A percentile compares a stretch with the other conserved stretches of the same genome.
These are phyloP conservation scores for Ogataea trehalophila DNA, from an alignment of 805 yeast genomes.

Conservation along the genomic window DNA sequence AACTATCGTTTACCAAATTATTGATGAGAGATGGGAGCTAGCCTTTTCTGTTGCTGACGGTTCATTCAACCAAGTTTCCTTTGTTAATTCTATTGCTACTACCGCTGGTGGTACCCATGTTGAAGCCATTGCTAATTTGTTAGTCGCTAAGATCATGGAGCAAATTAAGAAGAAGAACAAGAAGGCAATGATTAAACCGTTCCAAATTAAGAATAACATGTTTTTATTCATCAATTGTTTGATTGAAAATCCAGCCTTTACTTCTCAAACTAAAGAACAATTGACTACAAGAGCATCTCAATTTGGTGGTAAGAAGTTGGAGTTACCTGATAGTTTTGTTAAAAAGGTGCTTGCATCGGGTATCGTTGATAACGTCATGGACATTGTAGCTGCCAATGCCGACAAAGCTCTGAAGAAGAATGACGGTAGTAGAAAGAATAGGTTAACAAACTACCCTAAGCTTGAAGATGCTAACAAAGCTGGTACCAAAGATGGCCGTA, in stretches of 20 bases:
- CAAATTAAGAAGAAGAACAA: slow-evolving; percentile 61
- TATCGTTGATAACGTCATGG: slow-evolving; percentile 68
- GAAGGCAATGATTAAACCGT: slow-evolving; percentile 72
- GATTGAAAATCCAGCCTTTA: slow-evolving; percentile 94
- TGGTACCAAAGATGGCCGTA: slow-evolving; percentile 87
- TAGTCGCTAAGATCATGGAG: slow-evolving; percentile 72
- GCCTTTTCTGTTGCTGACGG: slow-evolving; percentile 94
- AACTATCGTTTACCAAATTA: slow-evolving; percentile 69
- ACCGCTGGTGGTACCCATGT: slow-evolving; percentile 97
- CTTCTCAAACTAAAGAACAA: slow-evolving; percentile 96
- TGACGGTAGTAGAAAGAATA: slow-evolving; percentile 78
- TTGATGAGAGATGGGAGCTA: slow-evolving; percentile 91
- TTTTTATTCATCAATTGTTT: slow-evolving; percentile 87
- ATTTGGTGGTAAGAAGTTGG: slow-evolving; percentile 78
- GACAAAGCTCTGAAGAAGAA: slow-evolving; percentile 81
- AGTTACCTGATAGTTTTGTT: slow-evolving; percentile 73
- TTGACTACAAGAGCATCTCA: slow-evolving; percentile 83
- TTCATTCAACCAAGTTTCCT: slow-evolving; percentile 86
- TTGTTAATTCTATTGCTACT: slow-evolving; percentile 96
- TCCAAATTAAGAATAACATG: slow-evolving; percentile 86
- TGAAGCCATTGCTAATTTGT: slow-evolving; percentile 77
- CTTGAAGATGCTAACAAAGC: slow-evolving; percentile 95
- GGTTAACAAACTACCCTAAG: slow-evolving; percentile 86
- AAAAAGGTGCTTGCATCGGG: slow-evolving; percentile 66
- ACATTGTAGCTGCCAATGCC: slow-evolving; percentile 83